Evolutionary conservation across 768 basidiomycete species (phyloP).

Genomic region (Pleurotus tuber-regium): DNA sequence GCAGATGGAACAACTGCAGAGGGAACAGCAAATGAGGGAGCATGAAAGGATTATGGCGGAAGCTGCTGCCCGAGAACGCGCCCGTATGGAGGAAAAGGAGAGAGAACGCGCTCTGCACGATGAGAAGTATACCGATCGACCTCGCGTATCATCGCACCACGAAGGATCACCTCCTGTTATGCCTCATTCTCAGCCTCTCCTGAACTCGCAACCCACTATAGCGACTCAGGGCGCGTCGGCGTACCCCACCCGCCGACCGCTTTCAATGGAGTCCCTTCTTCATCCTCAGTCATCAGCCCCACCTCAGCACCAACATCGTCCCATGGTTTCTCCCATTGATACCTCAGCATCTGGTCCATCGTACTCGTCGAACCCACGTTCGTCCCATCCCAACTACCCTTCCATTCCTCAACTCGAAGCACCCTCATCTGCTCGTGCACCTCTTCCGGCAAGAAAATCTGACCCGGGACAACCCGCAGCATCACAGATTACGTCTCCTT

Average conservation of each 20-base stretch:
- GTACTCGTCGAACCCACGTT: neutral
- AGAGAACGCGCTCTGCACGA: neutral
- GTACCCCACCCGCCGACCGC: neutral
- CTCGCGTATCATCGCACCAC: neutral
- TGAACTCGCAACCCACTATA: neutral
- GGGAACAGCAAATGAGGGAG: slow-evolving; percentile 20
- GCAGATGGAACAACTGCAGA: slow-evolving; percentile 21
- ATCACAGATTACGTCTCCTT: neutral
- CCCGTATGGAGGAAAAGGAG: slow-evolving; percentile 19
- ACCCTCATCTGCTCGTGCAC: neutral
- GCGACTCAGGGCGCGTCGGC: neutral
- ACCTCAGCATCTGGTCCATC: neutral
- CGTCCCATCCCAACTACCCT: neutral
- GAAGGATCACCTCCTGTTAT: neutral
- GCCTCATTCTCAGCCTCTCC: neutral
- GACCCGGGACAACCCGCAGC: neutral
- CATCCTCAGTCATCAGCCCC: neutral
- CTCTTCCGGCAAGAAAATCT: slow-evolving; percentile 3
- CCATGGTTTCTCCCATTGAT: neutral
- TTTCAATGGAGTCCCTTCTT: slow-evolving; percentile 7
- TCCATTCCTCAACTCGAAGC: neutral
- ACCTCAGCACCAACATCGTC: neutral
- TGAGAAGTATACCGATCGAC: neutral
- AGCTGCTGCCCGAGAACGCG: slow-evolving; percentile 19
- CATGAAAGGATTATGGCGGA: slow-evolving; percentile 24